Evolutionary conservation across 352 stramenopile genomes (phyloP), one percentile per base, ranked within the genome.

Genomic region (Globisporangium emineosum): DNA sequence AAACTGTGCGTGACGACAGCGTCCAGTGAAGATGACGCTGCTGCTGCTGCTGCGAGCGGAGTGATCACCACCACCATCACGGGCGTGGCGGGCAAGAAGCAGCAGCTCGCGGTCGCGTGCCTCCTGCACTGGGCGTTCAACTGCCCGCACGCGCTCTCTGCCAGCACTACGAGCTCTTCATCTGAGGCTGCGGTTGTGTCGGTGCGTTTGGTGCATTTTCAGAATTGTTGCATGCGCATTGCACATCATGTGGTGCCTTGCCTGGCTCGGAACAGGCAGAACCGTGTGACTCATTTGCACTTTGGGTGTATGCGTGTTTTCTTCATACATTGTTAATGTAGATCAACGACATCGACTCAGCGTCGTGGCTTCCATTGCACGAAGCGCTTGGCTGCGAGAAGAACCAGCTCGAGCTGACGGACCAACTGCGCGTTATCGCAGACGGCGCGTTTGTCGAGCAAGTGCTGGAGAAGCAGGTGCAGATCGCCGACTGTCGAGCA

Each of bases 401-500:
- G 52, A 68, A 32, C 50, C 64, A 69, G 27, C 61, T 83, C 19
- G 66, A 75, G 27, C 55, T 59, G 27, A 64, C 67, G 5, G 54
- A 76, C 2, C 43, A 15, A 17, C 57, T 82, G 55, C 67, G 56
- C 56, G 63, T 77, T 21, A 30, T 83, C 29, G 35, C 65, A 12
- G 51, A 62, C 52, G 33, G 45, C 33, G 57, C 49, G 25, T 76
- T 89, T 30, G 57, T 74, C 3, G 57, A 71, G n/a, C 42, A 70
- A 15, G 60, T 78, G 54, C 43, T 75, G n/a, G 57, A 75, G 23
- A 61, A 73, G 29, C 57, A 76, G 30, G 57, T 71, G 19, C 78
- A 88, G 57, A 63, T 89, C 21, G 42, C 89, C 32, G 82, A 91
- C 49, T 87, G 78, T 29, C 75, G 82, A 58, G 27, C 71, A n/a